Evolutionary conservation across 768 basidiomycete species (phyloP), one percentile per base, ranked within the genome.

Genomic region (Trichaptum fuscoviolaceum): DNA sequence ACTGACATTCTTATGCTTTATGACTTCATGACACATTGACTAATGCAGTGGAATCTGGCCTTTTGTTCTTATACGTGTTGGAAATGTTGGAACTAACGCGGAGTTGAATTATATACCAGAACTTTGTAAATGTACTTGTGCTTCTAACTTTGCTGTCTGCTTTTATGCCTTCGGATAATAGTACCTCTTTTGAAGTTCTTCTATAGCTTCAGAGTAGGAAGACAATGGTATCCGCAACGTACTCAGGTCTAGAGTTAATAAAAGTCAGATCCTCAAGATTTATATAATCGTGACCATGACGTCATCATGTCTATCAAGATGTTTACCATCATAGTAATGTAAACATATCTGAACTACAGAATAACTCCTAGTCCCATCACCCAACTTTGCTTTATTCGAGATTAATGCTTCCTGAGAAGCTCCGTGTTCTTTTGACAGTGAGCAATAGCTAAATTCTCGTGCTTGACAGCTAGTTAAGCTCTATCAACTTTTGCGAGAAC

Each of bases 401-500:
- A 52, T 52, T 15, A 52, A 77, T 76, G 76, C 67, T 70, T 42
- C 15, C 69, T 23, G 67, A 67, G 57, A 74, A 64, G 60, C 72
- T 74, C 42, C 76, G 73, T 26, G 81, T 83, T 36, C 68, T 83
- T 17, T 76, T 83, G 67, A 82, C 83, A 69, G 82, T 77, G 72
- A 77, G 81, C 77, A 63, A 62, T 59, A 52, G 64, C 52, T 57
- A 35, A 63, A 35, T 24, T 20, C 34, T 34, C 61, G 34, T 67
- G 17, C n/a, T 60, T 57, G 36, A 30, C 61, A 58, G 34, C 35
- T 58, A 59, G 23, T 62, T 35, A 59, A 66, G 12, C 62, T 60
- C 63, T 60, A 9, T 60, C 63, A 61, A 9, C 1, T 26, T 63
- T 42, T 26, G 62, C 52, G 42, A 92, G 88, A 94, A 94, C 74